Percentiles rank a stretch among this genome's conserved stretches.
phyloP scores from a whole-genome alignment of 495 filamentous ascomycete genomes.

The Penicillium paxilli region DNA sequence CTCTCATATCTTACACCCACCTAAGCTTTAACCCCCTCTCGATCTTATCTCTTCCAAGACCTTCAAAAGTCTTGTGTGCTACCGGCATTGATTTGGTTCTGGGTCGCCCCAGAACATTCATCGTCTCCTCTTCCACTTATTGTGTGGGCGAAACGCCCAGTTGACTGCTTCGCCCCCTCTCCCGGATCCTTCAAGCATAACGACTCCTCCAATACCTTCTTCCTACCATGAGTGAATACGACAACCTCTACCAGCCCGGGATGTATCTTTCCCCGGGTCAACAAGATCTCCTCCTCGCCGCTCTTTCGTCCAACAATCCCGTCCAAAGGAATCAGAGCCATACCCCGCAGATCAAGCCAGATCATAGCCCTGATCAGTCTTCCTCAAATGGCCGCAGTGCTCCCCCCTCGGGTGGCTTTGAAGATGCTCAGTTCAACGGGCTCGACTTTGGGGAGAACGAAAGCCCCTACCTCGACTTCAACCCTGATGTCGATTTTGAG shows the following conservation, averaged over 20 bases:
- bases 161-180: slow-evolving; percentile 5
- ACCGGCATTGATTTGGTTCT: not conserved
- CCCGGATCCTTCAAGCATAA: not conserved
- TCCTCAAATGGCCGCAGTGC: slow-evolving; percentile 38
- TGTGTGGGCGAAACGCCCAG: slow-evolving; percentile 18
- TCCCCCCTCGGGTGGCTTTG: slow-evolving; percentile 54
- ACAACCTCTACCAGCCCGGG: slow-evolving; percentile 41
- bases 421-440: slow-evolving; percentile 44
- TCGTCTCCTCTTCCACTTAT: not conserved
- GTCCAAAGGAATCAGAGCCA: slow-evolving; percentile 30
- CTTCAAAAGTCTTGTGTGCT: too few relatives aligned
- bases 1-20: not conserved
- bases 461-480: slow-evolving; percentile 82
- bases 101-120: slow-evolving; percentile 1
- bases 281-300: slow-evolving; percentile 83
- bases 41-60: not conserved
- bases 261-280: slow-evolving; percentile 80
- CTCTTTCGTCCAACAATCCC: slow-evolving; percentile 76
- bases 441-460: slow-evolving; percentile 59
- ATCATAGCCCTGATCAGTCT: slow-evolving; percentile 34
- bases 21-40: not conserved
- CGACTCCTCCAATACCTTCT: not conserved
- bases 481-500: slow-evolving; percentile 71
- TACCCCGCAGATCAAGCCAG: slow-evolving; percentile 26
- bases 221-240: slow-evolving; percentile 37